Evolutionary conservation across 352 stramenopile genomes (phyloP), one percentile per base, ranked within the genome.

Genomic region (Globisporangium takayamanum): DNA sequence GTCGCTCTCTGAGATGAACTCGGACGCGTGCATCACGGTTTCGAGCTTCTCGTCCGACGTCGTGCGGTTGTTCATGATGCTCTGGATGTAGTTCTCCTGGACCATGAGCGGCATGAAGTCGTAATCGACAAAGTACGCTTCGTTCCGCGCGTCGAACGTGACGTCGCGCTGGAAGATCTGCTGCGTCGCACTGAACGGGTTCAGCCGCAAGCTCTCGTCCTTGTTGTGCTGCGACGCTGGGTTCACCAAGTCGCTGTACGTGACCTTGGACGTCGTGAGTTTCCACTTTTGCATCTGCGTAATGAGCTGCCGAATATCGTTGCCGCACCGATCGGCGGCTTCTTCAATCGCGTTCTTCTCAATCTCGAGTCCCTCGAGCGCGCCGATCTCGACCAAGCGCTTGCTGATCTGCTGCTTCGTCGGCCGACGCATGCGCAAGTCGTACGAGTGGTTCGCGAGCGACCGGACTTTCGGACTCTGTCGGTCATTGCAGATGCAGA

Each of bases 401-500:
- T 97, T 96, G 28, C 84, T 87, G 67, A 99, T 97, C 50, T 94
- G 80, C 45, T 72, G 73, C 71, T 98, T 98, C n/a, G 79, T 95
- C 5, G 96, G 97, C 16, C 95, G 88, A 56, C 77, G 80, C 76
- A 98, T 98, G 22, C 89, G 76, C 37, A 99, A 72, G 80, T 99
- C 97, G 66, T 98, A 97, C 72, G 97, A 99, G 75, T 99, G 88
- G 63, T 98, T 98, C n/a, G 92, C 87, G 10, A 99, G 75, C 39
- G 90, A 96, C 3, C 90, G 88, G 51, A 97, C 88, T 55, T 99
- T 99, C 44, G 88, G 84, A 58, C 85, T 97, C 68, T 98, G 92
- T 2, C 97, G 88, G 72, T 99, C 97, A 64, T 99, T 99, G 75
- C 97, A 99, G 69, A 99, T 99, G 68, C 97, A 99, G 74, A 99